These are phyloP conservation scores for Betula pendula DNA, from an alignment of 306 rosid genomes.

Conservation along the genomic window DNA sequence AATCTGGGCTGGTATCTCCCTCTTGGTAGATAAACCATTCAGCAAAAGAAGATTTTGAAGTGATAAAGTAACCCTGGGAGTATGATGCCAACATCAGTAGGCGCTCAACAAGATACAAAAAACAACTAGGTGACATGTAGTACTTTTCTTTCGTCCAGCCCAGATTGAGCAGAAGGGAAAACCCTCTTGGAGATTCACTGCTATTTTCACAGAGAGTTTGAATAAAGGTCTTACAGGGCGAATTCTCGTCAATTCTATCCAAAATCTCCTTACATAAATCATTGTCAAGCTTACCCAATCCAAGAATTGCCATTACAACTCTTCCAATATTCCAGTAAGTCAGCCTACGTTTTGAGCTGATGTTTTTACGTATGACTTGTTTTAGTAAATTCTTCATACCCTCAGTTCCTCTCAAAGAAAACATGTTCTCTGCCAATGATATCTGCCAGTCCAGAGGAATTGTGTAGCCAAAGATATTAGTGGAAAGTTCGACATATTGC, in stretches of 20 bases:
- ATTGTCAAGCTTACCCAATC: conserved; percentile 28
- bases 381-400: conserved; percentile 28
- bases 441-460: conserved; percentile 48
- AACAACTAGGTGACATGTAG: conserved; percentile 61
- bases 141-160: conserved; percentile 33
- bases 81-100: conserved; percentile 43
- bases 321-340: conserved; percentile 56
- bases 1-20: conserved; percentile 22
- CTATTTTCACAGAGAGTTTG: conserved; percentile 12
- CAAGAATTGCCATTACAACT: conserved; percentile 46
- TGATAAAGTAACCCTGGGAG: conserved; percentile 38
- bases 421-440: conserved; percentile 33
- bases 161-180: background rate
- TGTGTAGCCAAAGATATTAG: conserved; percentile 20
- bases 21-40: conserved; percentile 62
- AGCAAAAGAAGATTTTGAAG: conserved; percentile 54
- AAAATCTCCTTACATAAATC: conserved; percentile 26
- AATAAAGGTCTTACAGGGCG: conserved; percentile 54
- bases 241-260: background rate
- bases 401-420: conserved; percentile 42
- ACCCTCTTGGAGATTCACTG: background rate
- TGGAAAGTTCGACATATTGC: conserved; percentile 26
- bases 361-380: conserved; percentile 30
- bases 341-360: conserved; percentile 9
- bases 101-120: conserved; percentile 69